These are phyloP conservation scores for Solanum pennellii DNA, from an alignment of 257 asterid genomes.

Conservation along the genomic window DNA sequence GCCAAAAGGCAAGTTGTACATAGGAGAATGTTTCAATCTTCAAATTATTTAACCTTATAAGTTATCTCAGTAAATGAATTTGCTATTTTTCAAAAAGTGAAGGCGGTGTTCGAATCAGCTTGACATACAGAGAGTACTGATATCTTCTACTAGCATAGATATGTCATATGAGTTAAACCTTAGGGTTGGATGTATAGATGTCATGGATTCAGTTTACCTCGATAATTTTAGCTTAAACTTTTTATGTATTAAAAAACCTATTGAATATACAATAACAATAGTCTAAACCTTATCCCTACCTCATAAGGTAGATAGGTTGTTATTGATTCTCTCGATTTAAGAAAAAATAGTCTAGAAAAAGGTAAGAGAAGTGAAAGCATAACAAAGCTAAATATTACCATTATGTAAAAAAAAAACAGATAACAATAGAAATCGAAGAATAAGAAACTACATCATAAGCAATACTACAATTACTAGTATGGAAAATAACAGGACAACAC, in stretches of 20 bases:
- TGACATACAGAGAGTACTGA: too few species aligned
- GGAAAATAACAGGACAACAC: not conserved
- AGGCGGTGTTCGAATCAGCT: not conserved
- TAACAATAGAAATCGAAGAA: not conserved
- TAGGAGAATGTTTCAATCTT: not conserved
- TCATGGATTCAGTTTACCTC: too few species aligned
- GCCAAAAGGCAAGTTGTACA: not conserved
- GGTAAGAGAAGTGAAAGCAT: not conserved
- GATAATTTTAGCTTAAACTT: not conserved
- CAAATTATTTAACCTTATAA: too few species aligned
- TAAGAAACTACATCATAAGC: accelerated
- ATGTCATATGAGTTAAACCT: not conserved
- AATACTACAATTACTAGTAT: not conserved
- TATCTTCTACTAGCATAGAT: too few species aligned
- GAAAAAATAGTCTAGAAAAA: not conserved
- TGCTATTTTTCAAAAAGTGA: not conserved
- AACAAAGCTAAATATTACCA: not conserved
- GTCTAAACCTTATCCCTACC: not conserved
- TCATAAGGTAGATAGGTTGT: not conserved
- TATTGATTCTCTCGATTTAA: not conserved
- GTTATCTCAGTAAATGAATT: not conserved
- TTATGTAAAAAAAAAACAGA: not conserved
- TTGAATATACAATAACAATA: not conserved
- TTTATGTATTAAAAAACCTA: too few species aligned
- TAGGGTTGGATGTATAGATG: not conserved